Conservation (phyloP, 2,329 filamentous ascomycete species). For the Fusarium chuoi region DNA sequence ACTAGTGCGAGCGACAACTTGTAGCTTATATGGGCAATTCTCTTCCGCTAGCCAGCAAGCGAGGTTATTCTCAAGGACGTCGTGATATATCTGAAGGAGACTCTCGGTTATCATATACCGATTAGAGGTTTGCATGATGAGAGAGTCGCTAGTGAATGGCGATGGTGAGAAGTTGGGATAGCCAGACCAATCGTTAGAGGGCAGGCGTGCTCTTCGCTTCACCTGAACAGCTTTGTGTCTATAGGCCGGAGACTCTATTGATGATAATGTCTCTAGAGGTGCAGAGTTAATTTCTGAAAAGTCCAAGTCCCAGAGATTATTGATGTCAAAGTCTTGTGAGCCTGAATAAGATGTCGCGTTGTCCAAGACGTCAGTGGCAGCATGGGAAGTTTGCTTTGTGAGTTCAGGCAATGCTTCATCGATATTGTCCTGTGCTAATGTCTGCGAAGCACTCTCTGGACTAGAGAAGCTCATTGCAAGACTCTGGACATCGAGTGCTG, state of each 20-base stretch:
- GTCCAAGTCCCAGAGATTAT: not conserved
- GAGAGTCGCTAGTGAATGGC: not conserved
- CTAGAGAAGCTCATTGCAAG: not conserved
- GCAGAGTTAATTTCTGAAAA: not conserved
- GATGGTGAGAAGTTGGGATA: not conserved
- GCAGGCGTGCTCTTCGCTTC: not conserved
- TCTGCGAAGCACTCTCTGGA: not conserved
- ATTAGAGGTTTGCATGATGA: not conserved
- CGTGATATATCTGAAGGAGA: not conserved
- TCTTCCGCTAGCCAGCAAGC: not conserved
- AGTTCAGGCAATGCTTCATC: not conserved
- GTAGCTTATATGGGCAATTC: not conserved
- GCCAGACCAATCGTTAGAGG: not conserved
- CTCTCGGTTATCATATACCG: not conserved
- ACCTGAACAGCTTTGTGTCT: not conserved
- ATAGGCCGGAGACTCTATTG: not conserved
- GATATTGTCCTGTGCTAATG: fast-evolving
- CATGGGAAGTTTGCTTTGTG: fast-evolving
- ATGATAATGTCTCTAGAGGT: fast-evolving
- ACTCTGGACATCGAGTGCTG: not conserved
- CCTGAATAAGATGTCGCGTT: not conserved
- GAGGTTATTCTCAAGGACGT: not conserved
- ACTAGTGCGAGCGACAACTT: not conserved
- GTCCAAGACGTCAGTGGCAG: not conserved
- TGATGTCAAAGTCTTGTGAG: not conserved